Conservation (phyloP, 75 land plant species). For the Larix kaempferi region DNA sequence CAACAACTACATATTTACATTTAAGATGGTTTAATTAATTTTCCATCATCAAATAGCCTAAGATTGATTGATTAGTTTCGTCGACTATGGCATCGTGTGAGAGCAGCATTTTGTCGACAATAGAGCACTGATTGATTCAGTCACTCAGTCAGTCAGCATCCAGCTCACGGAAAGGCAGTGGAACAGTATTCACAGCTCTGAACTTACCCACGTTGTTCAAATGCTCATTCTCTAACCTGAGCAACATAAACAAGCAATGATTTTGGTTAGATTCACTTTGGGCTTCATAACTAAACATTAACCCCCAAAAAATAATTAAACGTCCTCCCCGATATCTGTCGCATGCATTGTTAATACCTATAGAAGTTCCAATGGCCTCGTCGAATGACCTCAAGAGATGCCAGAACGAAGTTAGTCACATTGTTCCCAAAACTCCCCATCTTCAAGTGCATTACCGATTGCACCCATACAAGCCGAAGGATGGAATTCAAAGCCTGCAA, state of each 20-base stretch:
- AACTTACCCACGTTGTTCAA: constrained; percentile 81
- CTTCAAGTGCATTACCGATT: constrained; percentile 50
- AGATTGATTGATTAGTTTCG: too few relatives aligned
- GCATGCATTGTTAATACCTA: not conserved
- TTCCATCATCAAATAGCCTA: too few relatives aligned
- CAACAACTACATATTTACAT: too few relatives aligned
- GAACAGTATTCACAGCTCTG: constrained; percentile 72
- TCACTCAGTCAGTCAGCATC: constrained; percentile 32
- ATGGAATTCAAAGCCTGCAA: constrained; percentile 69
- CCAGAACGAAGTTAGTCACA: constrained; percentile 9
- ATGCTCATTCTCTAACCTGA: constrained; percentile 82
- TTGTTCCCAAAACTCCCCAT: constrained; percentile 33
- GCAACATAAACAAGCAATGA: too few relatives aligned
- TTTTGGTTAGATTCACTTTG: too few relatives aligned
- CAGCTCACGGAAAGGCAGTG: constrained; percentile 61
- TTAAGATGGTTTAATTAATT: too few relatives aligned
- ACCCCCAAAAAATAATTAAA: too few relatives aligned
- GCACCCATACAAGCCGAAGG: constrained; percentile 84
- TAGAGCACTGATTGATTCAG: too few relatives aligned
- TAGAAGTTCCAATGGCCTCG: constrained; percentile 26
- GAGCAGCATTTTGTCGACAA: too few relatives aligned
- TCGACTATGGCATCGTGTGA: too few relatives aligned
- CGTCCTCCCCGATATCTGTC: too few relatives aligned
- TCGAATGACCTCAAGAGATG: constrained; percentile 38
- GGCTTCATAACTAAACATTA: too few relatives aligned